Conservation (phyloP, 495 filamentous ascomycete species). For the Penicillium malachiteum region DNA sequence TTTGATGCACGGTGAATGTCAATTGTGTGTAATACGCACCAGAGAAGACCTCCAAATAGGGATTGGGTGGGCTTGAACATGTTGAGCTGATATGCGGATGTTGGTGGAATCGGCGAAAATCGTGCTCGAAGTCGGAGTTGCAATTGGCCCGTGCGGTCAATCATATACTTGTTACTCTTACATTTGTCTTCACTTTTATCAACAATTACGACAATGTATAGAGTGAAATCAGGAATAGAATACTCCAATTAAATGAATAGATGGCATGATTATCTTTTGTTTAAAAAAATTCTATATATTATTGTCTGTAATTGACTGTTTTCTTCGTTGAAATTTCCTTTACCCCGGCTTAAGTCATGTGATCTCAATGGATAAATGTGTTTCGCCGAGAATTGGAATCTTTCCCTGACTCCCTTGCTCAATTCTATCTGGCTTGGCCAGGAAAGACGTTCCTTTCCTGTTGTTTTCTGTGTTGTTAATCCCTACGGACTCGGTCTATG, state of each 20-base stretch:
- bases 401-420: background rate
- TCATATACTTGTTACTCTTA: background rate
- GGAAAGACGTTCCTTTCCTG: constrained; percentile 1
- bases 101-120: constrained; percentile 24
- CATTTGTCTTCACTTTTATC: background rate
- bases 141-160: constrained; percentile 27
- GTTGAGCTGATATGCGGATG: constrained; percentile 10
- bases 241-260: too few species aligned
- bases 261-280: too few species aligned
- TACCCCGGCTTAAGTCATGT: constrained; percentile 26
- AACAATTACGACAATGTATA: background rate
- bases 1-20: background rate
- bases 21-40: constrained; percentile 48
- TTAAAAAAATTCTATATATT: background rate
- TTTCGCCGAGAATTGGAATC: constrained; percentile 12
- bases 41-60: constrained; percentile 78
- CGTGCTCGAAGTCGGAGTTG: constrained; percentile 28
- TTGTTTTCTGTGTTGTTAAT: constrained; percentile 4
- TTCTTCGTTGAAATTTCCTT: background rate
- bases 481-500: constrained; percentile 21
- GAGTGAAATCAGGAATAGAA: background rate
- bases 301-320: background rate
- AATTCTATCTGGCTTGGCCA: background rate
- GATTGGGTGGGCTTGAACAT: constrained; percentile 75
- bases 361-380: constrained; percentile 20